Conservation (phyloP, 2,329 filamentous ascomycete genomes). For the Fusarium albosuccineum region DNA sequence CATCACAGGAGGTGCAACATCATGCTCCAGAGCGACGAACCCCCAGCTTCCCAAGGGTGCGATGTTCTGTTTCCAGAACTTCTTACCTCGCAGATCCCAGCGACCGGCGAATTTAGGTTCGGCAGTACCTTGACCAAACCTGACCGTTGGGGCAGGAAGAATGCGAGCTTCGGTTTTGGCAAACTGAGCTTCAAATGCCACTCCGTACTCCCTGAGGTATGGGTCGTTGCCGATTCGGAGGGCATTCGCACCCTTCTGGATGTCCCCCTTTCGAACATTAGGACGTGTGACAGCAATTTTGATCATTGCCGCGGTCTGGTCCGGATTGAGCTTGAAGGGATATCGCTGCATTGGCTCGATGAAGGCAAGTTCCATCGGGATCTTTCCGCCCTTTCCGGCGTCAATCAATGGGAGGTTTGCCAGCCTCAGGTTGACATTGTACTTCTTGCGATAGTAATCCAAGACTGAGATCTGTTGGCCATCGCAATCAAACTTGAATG, state of each 20-base stretch:
- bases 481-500: conserved; percentile 67
- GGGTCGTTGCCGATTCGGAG: conserved; percentile 78
- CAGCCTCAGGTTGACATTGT: conserved; percentile 63
- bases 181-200: conserved; percentile 75
- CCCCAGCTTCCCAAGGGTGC: conserved; percentile 79
- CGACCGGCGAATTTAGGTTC: conserved; percentile 78
- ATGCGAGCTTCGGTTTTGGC: conserved; percentile 77
- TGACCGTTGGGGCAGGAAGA: conserved; percentile 77
- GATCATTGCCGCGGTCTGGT: conserved; percentile 88
- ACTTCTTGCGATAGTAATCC: conserved; percentile 69
- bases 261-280: conserved; percentile 72
- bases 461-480: conserved; percentile 60
- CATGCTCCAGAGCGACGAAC: conserved; percentile 74
- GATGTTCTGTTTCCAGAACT: conserved; percentile 75
- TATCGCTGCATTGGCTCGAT: conserved; percentile 70
- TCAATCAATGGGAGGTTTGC: conserved; percentile 69
- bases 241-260: conserved; percentile 67
- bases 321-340: conserved; percentile 70
- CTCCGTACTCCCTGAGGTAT: conserved; percentile 78
- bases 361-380: conserved; percentile 73
- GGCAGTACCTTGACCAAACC: conserved; percentile 70
- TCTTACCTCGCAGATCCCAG: conserved; percentile 89
- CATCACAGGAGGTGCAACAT: conserved; percentile 56
- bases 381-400: conserved; percentile 65
- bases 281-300: conserved; percentile 90